These are phyloP conservation scores for Triadica sebifera DNA, from an alignment of 345 rosid species.

Conservation along the genomic window DNA sequence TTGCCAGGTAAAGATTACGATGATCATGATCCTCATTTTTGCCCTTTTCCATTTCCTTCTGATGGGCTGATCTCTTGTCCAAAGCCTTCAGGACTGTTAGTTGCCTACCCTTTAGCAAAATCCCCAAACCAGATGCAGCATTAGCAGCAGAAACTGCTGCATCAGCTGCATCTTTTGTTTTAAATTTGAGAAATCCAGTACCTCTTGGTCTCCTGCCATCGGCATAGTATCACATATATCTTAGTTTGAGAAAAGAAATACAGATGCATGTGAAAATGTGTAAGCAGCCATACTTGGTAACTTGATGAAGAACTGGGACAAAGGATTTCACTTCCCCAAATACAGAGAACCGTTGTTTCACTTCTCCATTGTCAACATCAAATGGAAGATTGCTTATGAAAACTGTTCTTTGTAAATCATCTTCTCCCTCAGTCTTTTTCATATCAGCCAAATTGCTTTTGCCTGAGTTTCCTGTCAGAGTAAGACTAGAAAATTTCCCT, in stretches of 20 bases:
- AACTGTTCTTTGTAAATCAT: slow-evolving; percentile 65
- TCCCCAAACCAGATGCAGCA: slow-evolving; percentile 58
- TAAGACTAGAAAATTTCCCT: slow-evolving; percentile 24
- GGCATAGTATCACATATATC: slow-evolving; percentile 14
- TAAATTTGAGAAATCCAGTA: slow-evolving; percentile 86
- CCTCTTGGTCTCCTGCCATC: slow-evolving; percentile 82
- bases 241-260: background rate
- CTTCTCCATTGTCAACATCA: slow-evolving; percentile 63
- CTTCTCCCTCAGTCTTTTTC: slow-evolving; percentile 44
- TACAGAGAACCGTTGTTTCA: slow-evolving; percentile 65
- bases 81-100: slow-evolving; percentile 70
- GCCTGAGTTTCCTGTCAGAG: slow-evolving; percentile 37
- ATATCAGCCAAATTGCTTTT: slow-evolving; percentile 36
- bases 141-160: slow-evolving; percentile 77
- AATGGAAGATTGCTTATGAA: slow-evolving; percentile 88
- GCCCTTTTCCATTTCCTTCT: slow-evolving; percentile 66
- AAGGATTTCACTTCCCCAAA: slow-evolving; percentile 77
- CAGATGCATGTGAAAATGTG: slow-evolving; percentile 5
- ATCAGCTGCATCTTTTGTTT: slow-evolving; percentile 58
- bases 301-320: slow-evolving; percentile 72
- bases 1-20: slow-evolving; percentile 82
- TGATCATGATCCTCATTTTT: slow-evolving; percentile 68
- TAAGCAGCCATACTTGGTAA: slow-evolving; percentile 63
- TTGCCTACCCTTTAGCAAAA: slow-evolving; percentile 80
- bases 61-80: slow-evolving; percentile 74